phyloP scores from a whole-genome alignment of 2,329 filamentous ascomycete genomes.

The Aspergillus sp. region DNA sequence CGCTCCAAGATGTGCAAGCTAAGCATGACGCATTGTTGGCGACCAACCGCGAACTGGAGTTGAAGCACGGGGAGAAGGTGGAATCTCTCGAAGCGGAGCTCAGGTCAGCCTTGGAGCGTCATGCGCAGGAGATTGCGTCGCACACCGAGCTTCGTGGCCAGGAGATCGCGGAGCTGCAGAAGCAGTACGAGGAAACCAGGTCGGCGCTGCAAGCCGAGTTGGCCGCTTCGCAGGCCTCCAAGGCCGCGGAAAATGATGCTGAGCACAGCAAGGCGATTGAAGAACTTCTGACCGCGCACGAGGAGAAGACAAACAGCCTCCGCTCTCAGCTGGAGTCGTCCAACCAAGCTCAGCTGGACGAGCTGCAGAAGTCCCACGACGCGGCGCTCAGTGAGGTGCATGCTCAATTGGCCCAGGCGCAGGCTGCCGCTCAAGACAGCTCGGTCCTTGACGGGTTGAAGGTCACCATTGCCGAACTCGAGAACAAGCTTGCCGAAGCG shows the following conservation, averaged over 20 bases:
- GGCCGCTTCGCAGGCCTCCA: conserved; percentile 35
- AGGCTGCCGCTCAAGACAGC: conserved; percentile 37
- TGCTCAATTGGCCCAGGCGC: conserved; percentile 36
- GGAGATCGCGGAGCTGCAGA: conserved; percentile 36
- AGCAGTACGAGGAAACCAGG: conserved; percentile 34
- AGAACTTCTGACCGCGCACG: conserved; percentile 40
- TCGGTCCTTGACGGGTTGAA: conserved; percentile 39
- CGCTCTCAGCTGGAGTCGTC: conserved; percentile 37
- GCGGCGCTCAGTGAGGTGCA: conserved; percentile 31
- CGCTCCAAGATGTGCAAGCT: conserved; percentile 32
- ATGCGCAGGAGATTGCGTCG: conserved; percentile 28
- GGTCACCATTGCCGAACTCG: conserved; percentile 51
- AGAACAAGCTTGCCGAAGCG: conserved; percentile 63
- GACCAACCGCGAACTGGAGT: conserved; percentile 29
- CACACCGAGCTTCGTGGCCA: conserved; percentile 28
- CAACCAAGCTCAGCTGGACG: conserved; percentile 35
- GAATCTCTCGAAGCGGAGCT: conserved; percentile 27
- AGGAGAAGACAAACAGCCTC: conserved; percentile 39
- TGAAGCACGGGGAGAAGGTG: conserved; percentile 31
- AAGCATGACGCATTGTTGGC: conserved; percentile 34
- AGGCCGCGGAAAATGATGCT: conserved; percentile 35
- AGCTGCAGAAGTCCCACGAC: conserved; percentile 38
- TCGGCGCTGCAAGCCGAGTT: conserved; percentile 38
- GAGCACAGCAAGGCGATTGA: conserved; percentile 42
- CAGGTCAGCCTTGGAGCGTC: conserved; percentile 20